Percentiles rank a stretch among this genome's conserved stretches.
These are phyloP conservation scores for Globisporangium spiculum DNA, from an alignment of 352 stramenopile genomes.

Conservation along the genomic window DNA sequence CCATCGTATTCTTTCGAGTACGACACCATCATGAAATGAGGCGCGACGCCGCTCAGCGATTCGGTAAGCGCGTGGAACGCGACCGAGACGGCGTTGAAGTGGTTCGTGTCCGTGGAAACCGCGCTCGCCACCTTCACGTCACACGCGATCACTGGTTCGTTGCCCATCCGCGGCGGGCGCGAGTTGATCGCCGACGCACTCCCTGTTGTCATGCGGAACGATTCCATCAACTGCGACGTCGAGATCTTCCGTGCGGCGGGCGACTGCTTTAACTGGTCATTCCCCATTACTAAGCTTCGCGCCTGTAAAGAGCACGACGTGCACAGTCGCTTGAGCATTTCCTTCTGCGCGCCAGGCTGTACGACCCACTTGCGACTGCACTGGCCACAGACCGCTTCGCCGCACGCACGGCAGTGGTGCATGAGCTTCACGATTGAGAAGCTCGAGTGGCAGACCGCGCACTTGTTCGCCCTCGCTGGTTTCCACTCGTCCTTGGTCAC, in stretches of 20 bases:
- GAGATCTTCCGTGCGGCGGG: conserved; percentile 7
- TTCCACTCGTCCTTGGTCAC: conserved; percentile 66
- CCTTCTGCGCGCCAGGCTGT: conserved; percentile 49
- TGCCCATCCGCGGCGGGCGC: conserved; percentile 5
- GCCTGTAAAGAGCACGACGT: conserved; percentile 79
- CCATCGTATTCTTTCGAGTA: conserved; percentile 70
- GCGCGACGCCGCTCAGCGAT: conserved; percentile 53
- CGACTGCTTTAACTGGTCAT: conserved; percentile 23
- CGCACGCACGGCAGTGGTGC: conserved; percentile 82
- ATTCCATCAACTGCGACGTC: conserved; percentile 16
- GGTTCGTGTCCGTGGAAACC: conserved; percentile 59
- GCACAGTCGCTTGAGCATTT: conserved; percentile 73
- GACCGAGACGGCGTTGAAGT: conserved; percentile 42
- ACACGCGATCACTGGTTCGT: conserved; percentile 17
- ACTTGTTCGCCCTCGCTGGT: conserved; percentile 51
- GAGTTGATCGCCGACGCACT: conserved; percentile 2
- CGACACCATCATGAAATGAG: conserved; percentile 79
- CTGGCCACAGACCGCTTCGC: conserved; percentile 76
- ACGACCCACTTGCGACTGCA: conserved; percentile 83
- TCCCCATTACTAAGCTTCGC: conserved; percentile 48
- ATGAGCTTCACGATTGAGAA: conserved; percentile 76
- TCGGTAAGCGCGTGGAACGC: conserved; percentile 60
- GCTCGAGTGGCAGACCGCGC: conserved; percentile 55
- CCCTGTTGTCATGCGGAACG: conserved; percentile 20
- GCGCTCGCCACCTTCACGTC: conserved; percentile 75